Percentiles rank a stretch among this genome's conserved stretches.
Conservation (phyloP, 305 asterid species). For the Plantago lanceolata region DNA sequence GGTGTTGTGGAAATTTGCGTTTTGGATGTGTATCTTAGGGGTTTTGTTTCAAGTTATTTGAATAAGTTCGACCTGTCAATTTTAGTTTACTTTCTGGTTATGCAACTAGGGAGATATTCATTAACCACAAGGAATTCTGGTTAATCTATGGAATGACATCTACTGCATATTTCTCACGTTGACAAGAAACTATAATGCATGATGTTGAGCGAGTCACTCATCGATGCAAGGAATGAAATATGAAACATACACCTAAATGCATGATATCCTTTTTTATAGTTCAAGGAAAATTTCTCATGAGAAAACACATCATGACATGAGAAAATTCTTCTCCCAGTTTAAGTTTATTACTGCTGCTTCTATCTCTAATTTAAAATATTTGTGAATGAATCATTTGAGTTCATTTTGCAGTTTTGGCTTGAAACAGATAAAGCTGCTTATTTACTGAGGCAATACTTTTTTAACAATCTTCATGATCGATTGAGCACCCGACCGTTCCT, state of each 20-base stretch:
- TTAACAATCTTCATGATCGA: slow-evolving; percentile 96
- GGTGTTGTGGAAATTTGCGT: background rate
- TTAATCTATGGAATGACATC: no score
- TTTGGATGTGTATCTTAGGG: background rate
- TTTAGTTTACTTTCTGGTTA: background rate
- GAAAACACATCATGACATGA: background rate
- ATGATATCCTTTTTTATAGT: background rate
- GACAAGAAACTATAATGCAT: no score
- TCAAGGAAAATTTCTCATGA: no score
- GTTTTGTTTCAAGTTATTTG: background rate
- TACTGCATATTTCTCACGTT: no score
- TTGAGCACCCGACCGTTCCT: slow-evolving; percentile 98
- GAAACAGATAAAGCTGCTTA: slow-evolving; percentile 99
- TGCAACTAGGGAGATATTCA: background rate
- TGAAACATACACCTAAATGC: background rate
- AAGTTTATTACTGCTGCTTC: slow-evolving; percentile 13
- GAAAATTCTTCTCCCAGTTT: background rate
- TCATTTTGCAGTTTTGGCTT: slow-evolving; percentile 89
- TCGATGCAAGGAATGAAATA: background rate
- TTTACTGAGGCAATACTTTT: slow-evolving; percentile 91
- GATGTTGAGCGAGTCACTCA: no score
- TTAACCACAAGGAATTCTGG: no score
- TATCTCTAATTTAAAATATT: slow-evolving; percentile 18
- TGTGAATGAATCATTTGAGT: slow-evolving; percentile 19
- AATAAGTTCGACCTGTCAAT: background rate